Percentiles rank a stretch among this genome's conserved stretches.
Conservation (phyloP, 768 basidiomycete genomes). For the Lanmaoa rubissima region DNA sequence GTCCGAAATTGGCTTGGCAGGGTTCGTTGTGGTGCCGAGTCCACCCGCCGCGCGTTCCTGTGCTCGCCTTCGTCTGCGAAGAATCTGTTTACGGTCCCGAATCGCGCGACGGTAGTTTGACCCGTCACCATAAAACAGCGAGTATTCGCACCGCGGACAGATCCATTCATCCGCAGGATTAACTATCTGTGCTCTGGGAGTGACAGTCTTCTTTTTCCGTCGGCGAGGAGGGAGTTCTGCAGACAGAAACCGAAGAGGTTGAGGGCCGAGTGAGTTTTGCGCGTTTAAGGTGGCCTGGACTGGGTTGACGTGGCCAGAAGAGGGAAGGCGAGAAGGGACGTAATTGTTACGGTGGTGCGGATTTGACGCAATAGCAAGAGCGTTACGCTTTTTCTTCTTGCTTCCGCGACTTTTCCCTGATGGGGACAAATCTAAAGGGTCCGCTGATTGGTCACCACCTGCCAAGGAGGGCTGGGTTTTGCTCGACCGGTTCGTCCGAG, state of each 20-base stretch:
- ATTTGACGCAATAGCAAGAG: conserved; percentile 89
- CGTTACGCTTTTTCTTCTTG: conserved; percentile 95
- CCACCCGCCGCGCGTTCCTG: conserved; percentile 59
- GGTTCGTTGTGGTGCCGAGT: conserved; percentile 22
- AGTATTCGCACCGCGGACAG: conserved; percentile 92
- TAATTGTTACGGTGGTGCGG: conserved; percentile 96
- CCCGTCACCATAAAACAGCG: conserved; percentile 87
- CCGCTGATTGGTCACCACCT: conserved; percentile 36
- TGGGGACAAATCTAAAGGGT: conserved; percentile 39
- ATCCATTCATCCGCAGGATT: conserved; percentile 86
- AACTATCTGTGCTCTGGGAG: conserved; percentile 38
- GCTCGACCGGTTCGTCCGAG: conserved; percentile 38
- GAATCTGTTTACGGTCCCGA: conserved; percentile 73
- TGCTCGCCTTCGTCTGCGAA: conserved; percentile 66
- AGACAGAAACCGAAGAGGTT: conserved; percentile 63
- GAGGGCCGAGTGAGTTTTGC: conserved; percentile 55
- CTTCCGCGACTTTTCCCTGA: conserved; percentile 30
- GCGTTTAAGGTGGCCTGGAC: conserved; percentile 41
- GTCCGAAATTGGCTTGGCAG: conserved; percentile 17
- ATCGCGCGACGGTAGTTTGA: conserved; percentile 61
- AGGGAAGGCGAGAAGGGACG: conserved; percentile 77
- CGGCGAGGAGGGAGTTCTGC: conserved; percentile 61
- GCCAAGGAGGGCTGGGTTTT: conserved; percentile 35
- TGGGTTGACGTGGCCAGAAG: conserved; percentile 39
- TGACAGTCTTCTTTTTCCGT: conserved; percentile 28